phyloP scores from a whole-genome alignment of 225 moss, liverwort and hornwort genomes.

The Thuidium tamariscinum region DNA sequence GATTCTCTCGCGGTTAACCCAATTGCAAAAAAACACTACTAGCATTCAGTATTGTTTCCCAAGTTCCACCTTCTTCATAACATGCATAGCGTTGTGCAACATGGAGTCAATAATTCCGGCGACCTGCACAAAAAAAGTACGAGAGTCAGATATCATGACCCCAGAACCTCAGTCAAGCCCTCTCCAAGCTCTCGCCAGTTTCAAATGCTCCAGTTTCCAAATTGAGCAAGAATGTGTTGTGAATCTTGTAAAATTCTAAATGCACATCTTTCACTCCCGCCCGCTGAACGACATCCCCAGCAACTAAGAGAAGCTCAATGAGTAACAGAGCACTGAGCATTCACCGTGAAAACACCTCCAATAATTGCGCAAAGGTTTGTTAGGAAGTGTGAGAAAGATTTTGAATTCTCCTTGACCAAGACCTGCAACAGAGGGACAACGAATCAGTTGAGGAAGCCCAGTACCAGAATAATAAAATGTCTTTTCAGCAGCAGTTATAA shows the following conservation, averaged over 20 bases:
- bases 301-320: not conserved
- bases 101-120: constrained; percentile 69
- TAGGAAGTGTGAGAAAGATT: constrained; percentile 68
- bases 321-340: not conserved
- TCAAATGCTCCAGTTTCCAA: not conserved
- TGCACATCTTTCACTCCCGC: not conserved
- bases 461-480: not conserved
- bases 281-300: not conserved
- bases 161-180: not conserved
- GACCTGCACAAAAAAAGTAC: constrained; percentile 25
- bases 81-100: constrained; percentile 61
- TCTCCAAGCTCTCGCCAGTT: not conserved
- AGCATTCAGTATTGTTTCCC: constrained; percentile 61
- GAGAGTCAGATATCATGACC: not conserved
- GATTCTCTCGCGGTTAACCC: not conserved
- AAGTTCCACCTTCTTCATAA: constrained; percentile 75
- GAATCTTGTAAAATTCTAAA: not conserved
- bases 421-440: constrained; percentile 24
- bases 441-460: not conserved
- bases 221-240: not conserved
- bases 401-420: constrained; percentile 52
- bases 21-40: not conserved
- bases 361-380: constrained; percentile 73
- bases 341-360: constrained; percentile 78
- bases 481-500: not conserved